Evolutionary conservation across 1,284 basidiomycete genomes (phyloP), one percentile per base, ranked within the genome.

Genomic region (Malassezia japonica): DNA sequence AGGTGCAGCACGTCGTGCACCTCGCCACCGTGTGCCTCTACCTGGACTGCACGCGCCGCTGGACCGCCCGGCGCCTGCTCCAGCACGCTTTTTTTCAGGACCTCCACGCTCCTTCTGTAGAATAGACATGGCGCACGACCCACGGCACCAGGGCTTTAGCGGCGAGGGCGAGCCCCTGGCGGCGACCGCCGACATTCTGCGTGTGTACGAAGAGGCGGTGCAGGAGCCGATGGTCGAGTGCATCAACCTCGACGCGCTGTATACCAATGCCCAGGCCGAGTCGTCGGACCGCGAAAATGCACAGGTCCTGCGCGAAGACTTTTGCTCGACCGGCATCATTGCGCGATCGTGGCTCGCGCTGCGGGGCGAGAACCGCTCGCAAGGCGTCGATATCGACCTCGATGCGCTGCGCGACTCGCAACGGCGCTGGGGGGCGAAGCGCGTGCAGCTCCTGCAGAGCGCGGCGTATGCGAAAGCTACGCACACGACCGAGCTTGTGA

Each of bases 31-130:
- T 50, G 27, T 70, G 65, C 33, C 46, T 72, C 27, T 62, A 68
- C 27, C 48, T 67, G 23, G 67, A 72, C 44, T 63, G 67, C 25
- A 72, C 69, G 20, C 49, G 60, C 7, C 54, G 69, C 12, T 65
- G 60, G 54, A 61, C 59, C 21, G 69, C 69, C 2, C 40, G 45
- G n/a, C 54, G 60, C 40, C 44, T 65, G 36, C 54, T 72, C 35
- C 43, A 56, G 9, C 67, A 68, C 45, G 62, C 64, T 1, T 72
- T 72, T 40, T 48, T 72, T 25, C 38, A 54, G 23, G 52, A 60
- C 35, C 24, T 47, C 24, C 15, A 21, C 9, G n/a, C 25, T 7
- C 15, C 16, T 46, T 32, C 27, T 33, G 34, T 27, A 29, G 24
- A 29, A 6, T 31, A n/a, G 7, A n/a, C 48, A 54, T 54, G 51